Evolutionary conservation across 2,329 filamentous ascomycete species (phyloP).

Genomic region (Cladosporium sp.): DNA sequence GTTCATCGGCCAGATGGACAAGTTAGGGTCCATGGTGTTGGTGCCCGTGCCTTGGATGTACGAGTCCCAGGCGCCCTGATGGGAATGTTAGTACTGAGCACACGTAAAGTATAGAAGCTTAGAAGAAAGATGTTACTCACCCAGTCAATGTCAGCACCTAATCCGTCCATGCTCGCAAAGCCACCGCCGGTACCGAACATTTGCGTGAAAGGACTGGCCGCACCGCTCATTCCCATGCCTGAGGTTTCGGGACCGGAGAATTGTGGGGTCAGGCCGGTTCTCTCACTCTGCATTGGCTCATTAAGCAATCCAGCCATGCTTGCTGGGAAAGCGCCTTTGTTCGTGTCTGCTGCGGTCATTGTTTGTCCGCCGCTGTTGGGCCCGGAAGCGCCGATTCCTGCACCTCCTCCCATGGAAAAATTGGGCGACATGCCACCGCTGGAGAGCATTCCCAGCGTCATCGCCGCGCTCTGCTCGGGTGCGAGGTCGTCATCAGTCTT

Average conservation of each 20-base stretch:
- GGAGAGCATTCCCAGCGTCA: constrained; percentile 66
- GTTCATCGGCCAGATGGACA: constrained; percentile 44
- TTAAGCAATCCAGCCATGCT: constrained; percentile 33
- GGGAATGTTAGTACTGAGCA: too few species aligned
- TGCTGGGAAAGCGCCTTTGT: constrained; percentile 23
- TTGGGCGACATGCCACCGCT: constrained; percentile 57
- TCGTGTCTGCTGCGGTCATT: neutral
- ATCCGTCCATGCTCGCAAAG: constrained; percentile 53
- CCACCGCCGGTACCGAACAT: constrained; percentile 30
- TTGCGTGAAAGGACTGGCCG: constrained; percentile 32
- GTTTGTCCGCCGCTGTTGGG: constrained; percentile 21
- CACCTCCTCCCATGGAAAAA: constrained; percentile 20
- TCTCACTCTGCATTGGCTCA: constrained; percentile 24
- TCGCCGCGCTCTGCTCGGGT: constrained; percentile 61
- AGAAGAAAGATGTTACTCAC: too few species aligned
- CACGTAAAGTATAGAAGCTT: too few species aligned
- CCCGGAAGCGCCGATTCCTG: constrained; percentile 19
- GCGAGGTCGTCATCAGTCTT: constrained; percentile 49
- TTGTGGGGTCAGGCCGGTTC: constrained; percentile 32
- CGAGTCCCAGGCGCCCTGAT: constrained; percentile 66
- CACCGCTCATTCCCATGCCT: constrained; percentile 26
- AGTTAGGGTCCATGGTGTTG: constrained; percentile 33
- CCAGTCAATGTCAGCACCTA: constrained; percentile 45
- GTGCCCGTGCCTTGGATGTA: constrained; percentile 56
- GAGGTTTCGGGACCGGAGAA: constrained; percentile 28